Evolutionary conservation across 768 basidiomycete species (phyloP).

Genomic region (Mycena belliarum): DNA sequence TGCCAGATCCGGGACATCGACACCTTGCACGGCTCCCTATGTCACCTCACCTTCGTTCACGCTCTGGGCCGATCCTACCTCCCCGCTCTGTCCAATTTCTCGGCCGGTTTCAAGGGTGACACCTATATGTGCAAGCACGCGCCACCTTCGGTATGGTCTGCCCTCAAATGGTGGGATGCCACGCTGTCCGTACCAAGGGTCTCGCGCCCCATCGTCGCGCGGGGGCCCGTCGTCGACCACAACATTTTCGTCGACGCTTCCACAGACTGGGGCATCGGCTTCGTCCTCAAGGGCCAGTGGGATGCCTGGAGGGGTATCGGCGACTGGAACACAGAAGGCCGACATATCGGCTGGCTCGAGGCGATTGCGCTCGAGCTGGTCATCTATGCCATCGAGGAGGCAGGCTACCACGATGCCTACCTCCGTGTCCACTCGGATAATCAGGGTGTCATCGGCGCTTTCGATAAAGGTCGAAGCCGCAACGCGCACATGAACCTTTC

Average conservation of each 20-base stretch:
- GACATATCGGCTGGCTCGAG: constrained; percentile 32
- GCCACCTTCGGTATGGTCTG: not conserved
- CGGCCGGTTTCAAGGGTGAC: constrained; percentile 25
- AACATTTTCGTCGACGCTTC: constrained; percentile 23
- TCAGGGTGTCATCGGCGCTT: constrained; percentile 13
- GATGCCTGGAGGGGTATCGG: constrained; percentile 12
- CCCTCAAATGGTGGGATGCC: not conserved
- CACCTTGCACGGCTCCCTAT: constrained; percentile 31
- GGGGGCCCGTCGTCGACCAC: not conserved
- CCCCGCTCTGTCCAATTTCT: constrained; percentile 27
- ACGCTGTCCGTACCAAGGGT: not conserved
- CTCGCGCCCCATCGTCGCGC: not conserved
- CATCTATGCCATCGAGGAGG: constrained; percentile 5
- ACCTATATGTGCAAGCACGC: not conserved
- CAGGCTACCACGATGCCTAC: constrained; percentile 13
- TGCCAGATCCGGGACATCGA: not conserved
- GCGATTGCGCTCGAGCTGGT: constrained; percentile 12
- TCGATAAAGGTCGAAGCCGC: not conserved
- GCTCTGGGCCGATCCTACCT: constrained; percentile 27
- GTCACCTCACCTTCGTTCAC: constrained; percentile 35
- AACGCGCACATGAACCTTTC: constrained; percentile 15
- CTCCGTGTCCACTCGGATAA: constrained; percentile 11
- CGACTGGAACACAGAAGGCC: constrained; percentile 13
- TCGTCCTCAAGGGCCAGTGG: constrained; percentile 21
- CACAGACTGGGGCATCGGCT: constrained; percentile 29